Evolutionary conservation across 495 filamentous ascomycete species (phyloP).

Genomic region (Annulohypoxylon maeteangense): DNA sequence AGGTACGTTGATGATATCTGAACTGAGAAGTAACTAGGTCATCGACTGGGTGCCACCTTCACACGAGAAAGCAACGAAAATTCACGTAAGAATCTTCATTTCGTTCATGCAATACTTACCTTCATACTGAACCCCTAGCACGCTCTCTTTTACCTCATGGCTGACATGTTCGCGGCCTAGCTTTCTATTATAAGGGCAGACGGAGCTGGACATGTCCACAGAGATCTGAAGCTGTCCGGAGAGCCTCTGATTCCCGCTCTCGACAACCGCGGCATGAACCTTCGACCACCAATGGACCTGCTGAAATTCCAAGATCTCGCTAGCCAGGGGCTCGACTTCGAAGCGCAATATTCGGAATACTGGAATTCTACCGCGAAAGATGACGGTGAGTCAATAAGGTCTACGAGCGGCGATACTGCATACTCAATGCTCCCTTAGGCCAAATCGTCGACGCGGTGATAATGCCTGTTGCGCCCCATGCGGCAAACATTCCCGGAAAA

Average conservation of each 20-base stretch:
- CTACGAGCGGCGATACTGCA: neutral
- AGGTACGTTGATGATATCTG: neutral
- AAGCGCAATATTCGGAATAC: conserved; percentile 51
- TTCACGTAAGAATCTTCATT: conserved; percentile 43
- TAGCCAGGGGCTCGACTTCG: conserved; percentile 40
- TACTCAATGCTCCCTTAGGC: conserved; percentile 21
- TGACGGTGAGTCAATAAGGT: conserved; percentile 27
- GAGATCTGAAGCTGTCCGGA: conserved; percentile 55
- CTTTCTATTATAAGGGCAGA: conserved; percentile 52
- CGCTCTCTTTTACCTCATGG: no score
- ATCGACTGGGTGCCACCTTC: conserved; percentile 56
- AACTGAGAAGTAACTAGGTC: conserved; percentile 1
- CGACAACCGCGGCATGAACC: conserved; percentile 18
- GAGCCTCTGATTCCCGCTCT: conserved; percentile 55
- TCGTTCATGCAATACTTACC: neutral
- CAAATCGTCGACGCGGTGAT: conserved; percentile 63
- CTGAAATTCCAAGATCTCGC: conserved; percentile 34
- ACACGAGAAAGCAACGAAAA: conserved; percentile 49
- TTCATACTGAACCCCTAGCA: neutral
- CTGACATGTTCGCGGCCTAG: neutral
- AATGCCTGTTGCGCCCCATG: conserved; percentile 67
- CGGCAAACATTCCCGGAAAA: conserved; percentile 53
- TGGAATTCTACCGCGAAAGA: conserved; percentile 50
- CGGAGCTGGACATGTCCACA: conserved; percentile 53
- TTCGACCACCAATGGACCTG: conserved; percentile 28